Evolutionary conservation across 768 basidiomycete species (phyloP).

Genomic region (Boletus fagicola): DNA sequence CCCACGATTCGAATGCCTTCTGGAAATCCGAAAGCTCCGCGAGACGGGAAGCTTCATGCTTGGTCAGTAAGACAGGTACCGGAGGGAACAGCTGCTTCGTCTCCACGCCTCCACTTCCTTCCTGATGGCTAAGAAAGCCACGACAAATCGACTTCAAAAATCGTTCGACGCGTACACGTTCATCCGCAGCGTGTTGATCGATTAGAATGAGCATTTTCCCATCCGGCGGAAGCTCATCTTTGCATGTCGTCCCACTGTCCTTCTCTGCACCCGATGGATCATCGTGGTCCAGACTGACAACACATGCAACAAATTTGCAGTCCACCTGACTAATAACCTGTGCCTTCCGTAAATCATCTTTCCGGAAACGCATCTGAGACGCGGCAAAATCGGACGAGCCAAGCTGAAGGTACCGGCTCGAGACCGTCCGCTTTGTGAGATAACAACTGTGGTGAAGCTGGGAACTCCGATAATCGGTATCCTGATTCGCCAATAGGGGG

Average conservation of each 20-base stretch:
- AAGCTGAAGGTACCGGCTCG: constrained; percentile 10
- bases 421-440: constrained; percentile 5
- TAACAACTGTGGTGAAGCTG: constrained; percentile 8
- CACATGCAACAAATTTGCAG: constrained; percentile 84
- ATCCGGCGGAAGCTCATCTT: constrained; percentile 17
- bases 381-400: constrained; percentile 11
- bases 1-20: constrained; percentile 64
- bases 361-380: constrained; percentile 43
- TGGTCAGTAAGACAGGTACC: constrained; percentile 62
- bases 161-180: constrained; percentile 86
- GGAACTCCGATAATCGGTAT: constrained; percentile 10
- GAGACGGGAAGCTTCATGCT: constrained; percentile 57
- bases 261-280: constrained; percentile 15
- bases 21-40: constrained; percentile 40
- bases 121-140: constrained; percentile 52
- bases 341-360: constrained; percentile 54
- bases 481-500: constrained; percentile 12
- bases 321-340: constrained; percentile 83
- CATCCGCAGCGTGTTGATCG: constrained; percentile 99
- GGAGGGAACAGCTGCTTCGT: constrained; percentile 50
- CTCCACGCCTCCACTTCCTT: constrained; percentile 37
- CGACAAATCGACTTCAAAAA: constrained; percentile 74
- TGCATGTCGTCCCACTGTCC: constrained; percentile 13
- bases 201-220: constrained; percentile 62
- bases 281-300: constrained; percentile 36